Percentiles rank a stretch among this genome's conserved stretches.
Conservation (phyloP, 176 grass and related monocot species). For the bread wheat (Triticum aestivum) region DNA sequence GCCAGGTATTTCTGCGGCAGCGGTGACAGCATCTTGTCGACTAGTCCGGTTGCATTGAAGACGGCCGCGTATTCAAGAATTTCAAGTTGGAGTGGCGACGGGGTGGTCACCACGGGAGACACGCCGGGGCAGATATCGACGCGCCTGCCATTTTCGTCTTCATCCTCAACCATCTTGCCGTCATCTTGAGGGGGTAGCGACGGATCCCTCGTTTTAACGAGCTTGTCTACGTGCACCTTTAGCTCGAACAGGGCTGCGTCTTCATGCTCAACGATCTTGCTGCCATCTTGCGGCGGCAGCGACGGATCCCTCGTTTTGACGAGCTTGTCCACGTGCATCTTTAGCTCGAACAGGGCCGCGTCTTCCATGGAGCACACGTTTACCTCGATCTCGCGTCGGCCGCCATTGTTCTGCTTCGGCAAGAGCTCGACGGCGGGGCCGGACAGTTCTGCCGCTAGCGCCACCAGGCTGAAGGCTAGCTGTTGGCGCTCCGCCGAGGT, state of each 20-base stretch:
- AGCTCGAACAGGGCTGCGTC: neutral
- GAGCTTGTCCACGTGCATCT: slow-evolving; percentile 27
- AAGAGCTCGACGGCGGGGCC: slow-evolving; percentile 7
- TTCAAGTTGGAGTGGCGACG: neutral
- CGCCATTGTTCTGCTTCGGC: neutral
- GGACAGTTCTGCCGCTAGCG: slow-evolving; percentile 26
- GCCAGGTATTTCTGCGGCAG: slow-evolving; percentile 1
- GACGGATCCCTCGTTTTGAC: neutral
- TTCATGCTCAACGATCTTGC: neutral
- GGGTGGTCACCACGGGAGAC: neutral
- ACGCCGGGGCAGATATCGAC: neutral
- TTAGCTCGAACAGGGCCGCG: neutral
- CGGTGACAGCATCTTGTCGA: slow-evolving; percentile 7
- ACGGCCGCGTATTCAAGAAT: neutral
- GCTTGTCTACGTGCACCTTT: slow-evolving; percentile 28
- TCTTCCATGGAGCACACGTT: neutral
- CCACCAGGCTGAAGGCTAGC: slow-evolving; percentile 3
- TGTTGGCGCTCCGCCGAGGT: neutral
- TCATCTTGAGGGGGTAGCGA: neutral
- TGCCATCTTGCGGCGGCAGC: neutral
- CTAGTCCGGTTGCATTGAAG: neutral
- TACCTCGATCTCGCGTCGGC: neutral
- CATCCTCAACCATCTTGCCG: neutral
- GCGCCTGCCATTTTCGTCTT: neutral
- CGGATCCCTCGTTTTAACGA: neutral